Evolutionary conservation across 192 early-diverging fungal species (phyloP).

Genomic region (Rhizophagus clarus): DNA sequence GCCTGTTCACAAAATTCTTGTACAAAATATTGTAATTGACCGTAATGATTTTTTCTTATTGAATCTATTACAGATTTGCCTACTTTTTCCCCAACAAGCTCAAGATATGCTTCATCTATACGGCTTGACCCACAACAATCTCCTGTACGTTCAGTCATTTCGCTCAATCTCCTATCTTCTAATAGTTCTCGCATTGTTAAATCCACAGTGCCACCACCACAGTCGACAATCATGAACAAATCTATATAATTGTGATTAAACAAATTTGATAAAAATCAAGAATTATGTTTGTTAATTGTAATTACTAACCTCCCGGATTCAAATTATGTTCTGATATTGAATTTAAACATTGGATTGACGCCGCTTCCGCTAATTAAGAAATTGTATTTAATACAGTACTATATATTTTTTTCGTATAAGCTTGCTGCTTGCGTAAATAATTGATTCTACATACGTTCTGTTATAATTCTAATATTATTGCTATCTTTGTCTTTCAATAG

Average conservation of each 20-base stretch:
- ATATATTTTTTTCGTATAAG: too few relatives aligned
- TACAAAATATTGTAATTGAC: constrained; percentile 11
- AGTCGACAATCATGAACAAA: constrained; percentile 60
- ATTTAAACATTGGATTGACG: constrained; percentile 23
- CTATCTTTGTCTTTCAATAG: not conserved
- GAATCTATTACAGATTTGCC: constrained; percentile 33
- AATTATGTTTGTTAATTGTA: not conserved
- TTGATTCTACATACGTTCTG: not conserved
- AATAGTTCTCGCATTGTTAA: constrained; percentile 42
- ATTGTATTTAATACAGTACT: too few relatives aligned
- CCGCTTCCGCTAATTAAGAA: constrained; percentile 25
- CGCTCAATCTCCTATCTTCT: constrained; percentile 41
- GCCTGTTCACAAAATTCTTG: constrained; percentile 5
- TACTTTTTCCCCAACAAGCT: constrained; percentile 45
- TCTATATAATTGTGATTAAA: not conserved
- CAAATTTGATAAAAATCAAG: too few relatives aligned
- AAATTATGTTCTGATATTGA: not conserved
- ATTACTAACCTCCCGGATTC: not conserved
- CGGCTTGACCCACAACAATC: constrained; percentile 52
- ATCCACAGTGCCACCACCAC: constrained; percentile 63
- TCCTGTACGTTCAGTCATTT: constrained; percentile 55
- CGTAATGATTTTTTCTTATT: constrained; percentile 28
- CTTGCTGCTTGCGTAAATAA: too few relatives aligned
- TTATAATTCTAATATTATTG: not conserved
- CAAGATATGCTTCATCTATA: constrained; percentile 49